Conservation (phyloP, 208 protist genomes). For the Sergeia podlipaevii region DNA sequence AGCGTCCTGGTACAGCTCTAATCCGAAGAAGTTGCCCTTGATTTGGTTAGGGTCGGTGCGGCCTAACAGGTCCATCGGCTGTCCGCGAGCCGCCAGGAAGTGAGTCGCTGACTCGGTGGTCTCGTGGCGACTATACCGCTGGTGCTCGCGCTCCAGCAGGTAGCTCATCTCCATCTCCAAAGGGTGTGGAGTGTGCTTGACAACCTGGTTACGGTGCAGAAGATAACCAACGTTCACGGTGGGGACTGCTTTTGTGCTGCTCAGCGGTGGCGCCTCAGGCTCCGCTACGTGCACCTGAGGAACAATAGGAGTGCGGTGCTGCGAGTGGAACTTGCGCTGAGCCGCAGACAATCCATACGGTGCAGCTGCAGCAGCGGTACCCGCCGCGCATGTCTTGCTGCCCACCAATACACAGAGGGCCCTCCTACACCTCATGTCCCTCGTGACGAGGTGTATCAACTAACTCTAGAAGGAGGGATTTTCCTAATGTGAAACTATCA, state of each 20-base stretch:
- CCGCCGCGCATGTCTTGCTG: no score
- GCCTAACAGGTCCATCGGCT: slow-evolving; percentile 63
- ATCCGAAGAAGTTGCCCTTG: slow-evolving; percentile 66
- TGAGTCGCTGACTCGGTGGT: slow-evolving; percentile 58
- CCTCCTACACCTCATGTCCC: no score
- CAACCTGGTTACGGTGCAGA: slow-evolving; percentile 64
- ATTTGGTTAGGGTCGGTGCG: slow-evolving; percentile 67
- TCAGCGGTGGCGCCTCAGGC: slow-evolving; percentile 1
- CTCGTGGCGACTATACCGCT: slow-evolving; percentile 79
- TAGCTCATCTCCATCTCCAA: slow-evolving; percentile 71
- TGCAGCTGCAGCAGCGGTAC: not conserved
- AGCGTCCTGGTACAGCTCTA: slow-evolving; percentile 83
- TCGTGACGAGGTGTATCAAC: no score
- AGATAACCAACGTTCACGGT: slow-evolving; percentile 60
- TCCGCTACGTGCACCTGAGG: slow-evolving; percentile 54
- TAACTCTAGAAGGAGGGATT: no score
- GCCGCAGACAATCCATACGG: not conserved
- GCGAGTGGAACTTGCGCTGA: slow-evolving; percentile 50
- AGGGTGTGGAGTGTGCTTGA: slow-evolving; percentile 77
- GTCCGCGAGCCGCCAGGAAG: slow-evolving; percentile 59
- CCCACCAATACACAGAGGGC: no score
- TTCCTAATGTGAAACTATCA: no score
- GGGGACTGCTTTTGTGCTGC: not conserved
- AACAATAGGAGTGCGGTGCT: slow-evolving; percentile 76
- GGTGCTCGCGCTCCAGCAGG: slow-evolving; percentile 75